Evolutionary conservation across 2,329 filamentous ascomycete genomes (phyloP).

Genomic region (Cladosporium sp.): DNA sequence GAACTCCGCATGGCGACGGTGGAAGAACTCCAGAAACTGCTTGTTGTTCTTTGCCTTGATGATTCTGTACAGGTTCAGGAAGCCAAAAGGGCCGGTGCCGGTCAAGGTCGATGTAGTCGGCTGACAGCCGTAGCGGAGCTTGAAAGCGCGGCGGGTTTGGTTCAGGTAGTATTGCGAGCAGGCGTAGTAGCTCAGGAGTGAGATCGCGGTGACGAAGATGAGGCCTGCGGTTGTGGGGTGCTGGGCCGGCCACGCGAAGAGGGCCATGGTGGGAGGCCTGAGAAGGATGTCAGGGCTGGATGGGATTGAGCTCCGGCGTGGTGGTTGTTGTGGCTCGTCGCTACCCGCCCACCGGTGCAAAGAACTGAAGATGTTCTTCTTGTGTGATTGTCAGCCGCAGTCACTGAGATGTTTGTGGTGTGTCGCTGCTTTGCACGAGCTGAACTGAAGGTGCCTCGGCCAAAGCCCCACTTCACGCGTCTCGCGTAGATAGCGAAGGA

Average conservation of each 20-base stretch:
- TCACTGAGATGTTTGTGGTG: not conserved
- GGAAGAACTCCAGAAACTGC: not conserved
- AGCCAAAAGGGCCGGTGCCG: slow-evolving; percentile 1
- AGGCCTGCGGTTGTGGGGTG: not conserved
- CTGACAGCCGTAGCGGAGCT: slow-evolving; percentile 13
- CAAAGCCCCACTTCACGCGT: not conserved
- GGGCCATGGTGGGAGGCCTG: not conserved
- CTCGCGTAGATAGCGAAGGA: not conserved
- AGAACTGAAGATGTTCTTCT: not conserved
- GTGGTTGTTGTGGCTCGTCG: not conserved
- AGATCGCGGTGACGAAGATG: not conserved
- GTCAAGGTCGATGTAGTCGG: not conserved
- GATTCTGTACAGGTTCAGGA: not conserved
- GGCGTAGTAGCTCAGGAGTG: slow-evolving; percentile 6
- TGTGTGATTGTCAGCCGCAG: not conserved
- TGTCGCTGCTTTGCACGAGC: not conserved
- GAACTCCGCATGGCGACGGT: not conserved
- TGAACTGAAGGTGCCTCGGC: not conserved
- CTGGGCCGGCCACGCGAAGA: not conserved
- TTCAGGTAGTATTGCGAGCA: slow-evolving; percentile 3
- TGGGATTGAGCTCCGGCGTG: not conserved
- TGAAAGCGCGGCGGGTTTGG: slow-evolving; percentile 7
- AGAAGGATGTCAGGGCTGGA: not conserved
- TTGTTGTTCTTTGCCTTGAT: slow-evolving; percentile 10
- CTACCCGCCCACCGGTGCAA: not conserved